These are phyloP conservation scores for Mycena indigotica DNA, from an alignment of 768 basidiomycete species.

Conservation along the genomic window DNA sequence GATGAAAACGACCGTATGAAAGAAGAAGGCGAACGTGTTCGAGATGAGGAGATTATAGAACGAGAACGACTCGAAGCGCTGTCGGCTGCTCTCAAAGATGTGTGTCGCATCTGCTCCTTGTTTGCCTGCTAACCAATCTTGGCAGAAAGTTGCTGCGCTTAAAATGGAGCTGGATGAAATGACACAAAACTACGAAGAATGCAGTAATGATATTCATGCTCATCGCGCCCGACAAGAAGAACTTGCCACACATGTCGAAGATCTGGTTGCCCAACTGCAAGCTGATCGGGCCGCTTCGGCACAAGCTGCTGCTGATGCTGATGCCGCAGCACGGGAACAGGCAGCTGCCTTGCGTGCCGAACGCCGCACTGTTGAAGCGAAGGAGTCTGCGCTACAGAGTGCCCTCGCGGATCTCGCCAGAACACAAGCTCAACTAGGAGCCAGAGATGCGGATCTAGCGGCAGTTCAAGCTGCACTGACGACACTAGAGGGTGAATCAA, in stretches of 20 bases:
- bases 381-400: slow-evolving; percentile 67
- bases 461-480: slow-evolving; percentile 75
- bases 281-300: slow-evolving; percentile 61
- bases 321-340: slow-evolving; percentile 60
- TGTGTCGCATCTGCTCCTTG: slow-evolving; percentile 30
- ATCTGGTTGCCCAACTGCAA: slow-evolving; percentile 64
- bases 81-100: slow-evolving; percentile 79
- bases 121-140: slow-evolving; percentile 1
- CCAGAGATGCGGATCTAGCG: slow-evolving; percentile 75
- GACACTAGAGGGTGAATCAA: slow-evolving; percentile 72
- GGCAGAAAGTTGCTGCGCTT: slow-evolving; percentile 66
- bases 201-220: slow-evolving; percentile 62
- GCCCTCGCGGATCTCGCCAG: slow-evolving; percentile 66
- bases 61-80: slow-evolving; percentile 68
- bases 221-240: slow-evolving; percentile 77
- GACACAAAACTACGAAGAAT: slow-evolving; percentile 65
- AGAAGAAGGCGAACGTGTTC: slow-evolving; percentile 66
- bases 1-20: slow-evolving; percentile 79
- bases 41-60: slow-evolving; percentile 77
- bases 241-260: slow-evolving; percentile 72
- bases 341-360: slow-evolving; percentile 63
- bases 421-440: slow-evolving; percentile 60
- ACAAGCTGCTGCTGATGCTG: slow-evolving; percentile 53
- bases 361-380: slow-evolving; percentile 66
- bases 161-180: slow-evolving; percentile 70